Evolutionary conservation across 2,329 filamentous ascomycete genomes (phyloP).

Genomic region (Kalaharituber pfeilii): DNA sequence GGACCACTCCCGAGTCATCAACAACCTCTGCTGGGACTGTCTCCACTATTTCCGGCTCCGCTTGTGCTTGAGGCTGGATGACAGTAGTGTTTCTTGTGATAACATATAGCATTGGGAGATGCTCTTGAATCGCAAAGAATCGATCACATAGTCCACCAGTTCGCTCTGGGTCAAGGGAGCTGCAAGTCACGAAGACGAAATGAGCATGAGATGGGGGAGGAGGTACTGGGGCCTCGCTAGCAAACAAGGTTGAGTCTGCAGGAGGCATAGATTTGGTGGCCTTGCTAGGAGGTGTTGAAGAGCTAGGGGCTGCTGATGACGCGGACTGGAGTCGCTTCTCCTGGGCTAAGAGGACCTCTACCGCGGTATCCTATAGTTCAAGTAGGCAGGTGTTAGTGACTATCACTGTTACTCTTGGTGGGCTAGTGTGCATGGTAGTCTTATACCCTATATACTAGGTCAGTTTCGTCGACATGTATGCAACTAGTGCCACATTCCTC

Average conservation of each 20-base stretch:
- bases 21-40: not conserved
- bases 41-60: not conserved
- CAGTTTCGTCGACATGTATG: not conserved
- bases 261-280: not conserved
- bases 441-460: not conserved
- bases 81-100: not conserved
- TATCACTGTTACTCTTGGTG: too few relatives aligned
- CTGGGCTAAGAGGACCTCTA: not conserved
- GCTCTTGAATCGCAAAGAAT: not conserved
- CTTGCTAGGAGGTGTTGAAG: not conserved
- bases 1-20: not conserved
- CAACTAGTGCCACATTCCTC: not conserved
- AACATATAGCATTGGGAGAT: not conserved
- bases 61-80: not conserved
- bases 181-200: not conserved
- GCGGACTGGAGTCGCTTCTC: not conserved
- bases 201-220: not conserved
- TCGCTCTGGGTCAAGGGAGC: not conserved
- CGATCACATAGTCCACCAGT: not conserved
- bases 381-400: not conserved
- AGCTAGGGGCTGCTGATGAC: not conserved
- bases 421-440: not conserved
- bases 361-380: not conserved
- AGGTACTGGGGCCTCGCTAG: not conserved
- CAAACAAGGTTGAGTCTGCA: not conserved